Evolutionary conservation across 2,329 filamentous ascomycete species (phyloP).

Genomic region (Fusarium solani-melongenae): DNA sequence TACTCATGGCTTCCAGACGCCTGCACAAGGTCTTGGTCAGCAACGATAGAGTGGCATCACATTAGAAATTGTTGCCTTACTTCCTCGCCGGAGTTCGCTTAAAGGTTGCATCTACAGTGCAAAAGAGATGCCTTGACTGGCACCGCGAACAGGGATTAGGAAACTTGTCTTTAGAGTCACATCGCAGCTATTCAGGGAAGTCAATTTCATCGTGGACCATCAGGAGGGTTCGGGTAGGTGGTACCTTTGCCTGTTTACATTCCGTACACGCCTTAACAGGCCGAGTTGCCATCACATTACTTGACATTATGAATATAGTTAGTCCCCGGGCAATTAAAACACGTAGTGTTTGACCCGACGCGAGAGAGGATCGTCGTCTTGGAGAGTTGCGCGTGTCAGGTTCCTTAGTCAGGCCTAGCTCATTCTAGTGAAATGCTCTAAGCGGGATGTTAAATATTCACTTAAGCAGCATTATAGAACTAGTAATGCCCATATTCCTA

Average conservation of each 20-base stretch:
- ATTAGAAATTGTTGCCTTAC: not conserved
- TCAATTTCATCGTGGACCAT: not conserved
- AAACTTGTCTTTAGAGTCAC: constrained; percentile 34
- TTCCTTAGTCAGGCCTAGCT: not conserved
- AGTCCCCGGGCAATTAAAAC: not conserved
- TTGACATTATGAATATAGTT: not conserved
- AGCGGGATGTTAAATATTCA: too few relatives aligned
- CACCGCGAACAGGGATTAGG: constrained; percentile 35
- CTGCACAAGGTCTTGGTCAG: not conserved
- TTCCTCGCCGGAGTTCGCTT: constrained; percentile 33
- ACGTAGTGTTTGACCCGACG: not conserved
- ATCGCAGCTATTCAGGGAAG: constrained; percentile 15
- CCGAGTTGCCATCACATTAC: not conserved
- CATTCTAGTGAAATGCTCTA: too few relatives aligned
- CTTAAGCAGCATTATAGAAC: too few relatives aligned
- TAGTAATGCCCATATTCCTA: too few relatives aligned
- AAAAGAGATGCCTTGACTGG: constrained; percentile 29
- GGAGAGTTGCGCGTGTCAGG: not conserved
- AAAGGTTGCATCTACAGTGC: constrained; percentile 31
- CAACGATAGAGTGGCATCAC: too few relatives aligned
- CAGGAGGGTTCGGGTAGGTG: not conserved
- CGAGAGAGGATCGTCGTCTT: not conserved
- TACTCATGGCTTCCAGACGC: constrained; percentile 33
- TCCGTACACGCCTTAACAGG: constrained; percentile 28
- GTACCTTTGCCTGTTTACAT: constrained; percentile 31